Conservation (phyloP, 1,284 basidiomycete species). For the Athelia sp. region DNA sequence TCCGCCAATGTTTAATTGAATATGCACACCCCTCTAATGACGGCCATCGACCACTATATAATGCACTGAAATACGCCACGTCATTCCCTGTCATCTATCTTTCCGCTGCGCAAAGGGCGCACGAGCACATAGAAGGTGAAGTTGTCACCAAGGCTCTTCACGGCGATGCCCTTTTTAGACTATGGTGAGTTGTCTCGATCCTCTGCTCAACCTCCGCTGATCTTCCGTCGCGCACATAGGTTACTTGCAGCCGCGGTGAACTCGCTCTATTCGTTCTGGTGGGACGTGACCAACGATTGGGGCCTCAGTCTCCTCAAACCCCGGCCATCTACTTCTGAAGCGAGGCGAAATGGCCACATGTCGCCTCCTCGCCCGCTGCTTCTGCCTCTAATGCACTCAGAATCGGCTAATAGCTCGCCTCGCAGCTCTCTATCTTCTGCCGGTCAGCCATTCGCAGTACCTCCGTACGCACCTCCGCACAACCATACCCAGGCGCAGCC, state of each 20-base stretch:
- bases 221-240: conserved; percentile 41
- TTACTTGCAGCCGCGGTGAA: conserved; percentile 82
- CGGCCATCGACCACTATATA: conserved; percentile 76
- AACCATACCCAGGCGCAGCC: conserved; percentile 25
- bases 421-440: conserved; percentile 15
- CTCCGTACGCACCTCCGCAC: conserved; percentile 11
- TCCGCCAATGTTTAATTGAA: conserved; percentile 92
- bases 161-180: conserved; percentile 72
- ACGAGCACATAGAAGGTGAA: conserved; percentile 41
- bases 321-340: conserved; percentile 17
- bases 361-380: conserved; percentile 35
- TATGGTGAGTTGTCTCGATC: conserved; percentile 57
- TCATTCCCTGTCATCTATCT: conserved; percentile 97
- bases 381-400: conserved; percentile 41
- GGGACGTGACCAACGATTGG: conserved; percentile 99
- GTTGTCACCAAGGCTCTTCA: conserved; percentile 55
- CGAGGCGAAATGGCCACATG: conserved; percentile 11
- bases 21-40: conserved; percentile 66
- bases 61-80: conserved; percentile 95
- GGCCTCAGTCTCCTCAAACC: conserved; percentile 75
- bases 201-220: conserved; percentile 2
- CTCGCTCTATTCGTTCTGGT: conserved; percentile 96
- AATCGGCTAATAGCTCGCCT: conserved; percentile 26
- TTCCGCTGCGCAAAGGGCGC: conserved; percentile 77
- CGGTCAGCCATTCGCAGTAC: conserved; percentile 6